These are phyloP conservation scores for Dovyalis caffra DNA, from an alignment of 345 rosid species.

Conservation along the genomic window DNA sequence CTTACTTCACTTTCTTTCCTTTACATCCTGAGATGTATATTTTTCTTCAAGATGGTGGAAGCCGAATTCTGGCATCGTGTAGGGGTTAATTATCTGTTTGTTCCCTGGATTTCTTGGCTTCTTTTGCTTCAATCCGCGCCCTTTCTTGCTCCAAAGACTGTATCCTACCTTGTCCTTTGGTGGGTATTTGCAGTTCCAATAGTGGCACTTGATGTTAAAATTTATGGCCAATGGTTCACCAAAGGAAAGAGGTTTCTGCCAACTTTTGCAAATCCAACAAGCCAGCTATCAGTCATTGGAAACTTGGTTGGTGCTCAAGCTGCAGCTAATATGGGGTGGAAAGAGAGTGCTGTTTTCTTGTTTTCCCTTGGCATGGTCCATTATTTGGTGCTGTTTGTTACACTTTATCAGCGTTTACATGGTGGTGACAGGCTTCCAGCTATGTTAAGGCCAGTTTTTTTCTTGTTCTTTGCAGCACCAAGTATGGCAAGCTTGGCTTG, in stretches of 20 bases:
- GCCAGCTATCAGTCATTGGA: constrained; percentile 31
- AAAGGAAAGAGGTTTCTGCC: constrained; percentile 33
- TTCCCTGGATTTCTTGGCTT: constrained; percentile 32
- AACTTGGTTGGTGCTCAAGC: constrained; percentile 31
- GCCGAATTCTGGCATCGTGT: constrained; percentile 26
- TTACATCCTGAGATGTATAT: constrained; percentile 17
- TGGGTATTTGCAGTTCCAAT: constrained; percentile 16
- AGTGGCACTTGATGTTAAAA: constrained; percentile 26
- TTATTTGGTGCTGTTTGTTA: constrained; percentile 31
- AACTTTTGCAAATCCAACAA: constrained; percentile 23
- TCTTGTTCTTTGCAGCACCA: constrained; percentile 31
- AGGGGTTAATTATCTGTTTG: constrained; percentile 30
- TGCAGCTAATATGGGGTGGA: constrained; percentile 29
- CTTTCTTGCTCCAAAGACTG: constrained; percentile 1
- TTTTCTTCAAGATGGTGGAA: constrained; percentile 21
- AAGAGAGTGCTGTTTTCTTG: constrained; percentile 25
- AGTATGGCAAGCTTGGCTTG: too few species aligned
- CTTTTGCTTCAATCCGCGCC: constrained; percentile 27
- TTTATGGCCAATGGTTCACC: constrained; percentile 31
- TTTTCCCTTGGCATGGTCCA: constrained; percentile 27
- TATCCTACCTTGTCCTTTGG: constrained; percentile 13
- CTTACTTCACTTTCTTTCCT: constrained; percentile 20
- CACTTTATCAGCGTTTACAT: constrained; percentile 20
- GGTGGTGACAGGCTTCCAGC: constrained; percentile 20
- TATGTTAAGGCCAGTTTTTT: constrained; percentile 29